phyloP scores from a whole-genome alignment of 768 basidiomycete genomes.

The Suillus tomentosus region DNA sequence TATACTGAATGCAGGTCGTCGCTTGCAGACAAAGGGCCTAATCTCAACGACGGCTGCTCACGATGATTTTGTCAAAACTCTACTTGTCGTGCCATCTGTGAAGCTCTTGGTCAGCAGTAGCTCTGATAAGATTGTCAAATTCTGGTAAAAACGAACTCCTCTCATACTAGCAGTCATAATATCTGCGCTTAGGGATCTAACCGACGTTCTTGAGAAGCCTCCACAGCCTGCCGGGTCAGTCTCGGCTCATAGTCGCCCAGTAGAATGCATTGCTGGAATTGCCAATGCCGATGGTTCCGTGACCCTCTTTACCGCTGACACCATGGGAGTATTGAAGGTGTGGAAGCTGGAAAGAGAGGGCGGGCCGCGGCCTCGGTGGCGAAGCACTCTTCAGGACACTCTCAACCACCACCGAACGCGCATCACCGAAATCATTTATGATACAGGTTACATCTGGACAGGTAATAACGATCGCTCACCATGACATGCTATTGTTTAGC shows the following conservation, averaged over 20 bases:
- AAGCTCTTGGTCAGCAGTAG: slow-evolving; percentile 79
- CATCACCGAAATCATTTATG: slow-evolving; percentile 71
- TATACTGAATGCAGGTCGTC: slow-evolving; percentile 9
- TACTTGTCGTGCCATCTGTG: slow-evolving; percentile 69
- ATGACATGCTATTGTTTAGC: slow-evolving; percentile 12
- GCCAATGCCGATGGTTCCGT: slow-evolving; percentile 45
- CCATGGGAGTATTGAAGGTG: slow-evolving; percentile 84
- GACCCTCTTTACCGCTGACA: slow-evolving; percentile 82
- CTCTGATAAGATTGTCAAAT: slow-evolving; percentile 84
- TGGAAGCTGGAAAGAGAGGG: slow-evolving; percentile 65
- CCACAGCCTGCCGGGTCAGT: slow-evolving; percentile 65
- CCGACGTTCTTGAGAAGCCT: slow-evolving; percentile 43
- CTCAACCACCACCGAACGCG: slow-evolving; percentile 78
- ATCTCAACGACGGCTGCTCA: slow-evolving; percentile 79
- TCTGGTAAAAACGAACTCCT: slow-evolving; percentile 62
- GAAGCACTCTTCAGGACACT: slow-evolving; percentile 52
- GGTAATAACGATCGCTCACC: slow-evolving; percentile 44
- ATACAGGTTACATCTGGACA: slow-evolving; percentile 83
- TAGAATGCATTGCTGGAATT: slow-evolving; percentile 73
- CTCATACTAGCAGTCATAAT: neutral
- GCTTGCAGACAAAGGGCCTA: slow-evolving; percentile 62
- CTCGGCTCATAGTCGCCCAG: slow-evolving; percentile 84
- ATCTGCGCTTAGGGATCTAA: slow-evolving; percentile 59
- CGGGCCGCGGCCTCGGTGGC: slow-evolving; percentile 48
- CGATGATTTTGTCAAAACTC: slow-evolving; percentile 86